A percentile compares a stretch with the other conserved stretches of the same genome.
Conservation (phyloP, 1,284 basidiomycete species). For the Porodaedalea pini region DNA sequence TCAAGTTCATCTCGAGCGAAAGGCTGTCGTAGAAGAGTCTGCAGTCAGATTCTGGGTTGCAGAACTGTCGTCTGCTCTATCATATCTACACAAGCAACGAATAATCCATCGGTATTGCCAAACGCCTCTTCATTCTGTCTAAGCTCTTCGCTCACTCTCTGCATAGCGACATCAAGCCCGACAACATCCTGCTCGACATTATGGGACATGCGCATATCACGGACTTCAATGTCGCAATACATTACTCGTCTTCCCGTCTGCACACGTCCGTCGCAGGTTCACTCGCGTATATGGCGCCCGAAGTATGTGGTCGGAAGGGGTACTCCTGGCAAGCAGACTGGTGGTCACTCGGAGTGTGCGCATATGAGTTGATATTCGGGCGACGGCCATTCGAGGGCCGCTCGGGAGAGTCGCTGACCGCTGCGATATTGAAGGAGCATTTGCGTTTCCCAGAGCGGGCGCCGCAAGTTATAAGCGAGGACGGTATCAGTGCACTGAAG, state of each 20-base stretch:
- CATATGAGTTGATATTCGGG: constrained; percentile 86
- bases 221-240: constrained; percentile 98
- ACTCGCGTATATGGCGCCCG: constrained; percentile 99
- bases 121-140: too few species aligned
- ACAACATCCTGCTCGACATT: constrained; percentile 93
- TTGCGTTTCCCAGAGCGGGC: constrained; percentile 61
- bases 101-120: constrained; percentile 97
- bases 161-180: constrained; percentile 90
- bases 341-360: constrained; percentile 92
- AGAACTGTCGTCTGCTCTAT: constrained; percentile 81
- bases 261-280: constrained; percentile 93
- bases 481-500: constrained; percentile 36
- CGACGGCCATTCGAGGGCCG: constrained; percentile 87
- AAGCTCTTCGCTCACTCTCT: constrained; percentile 36
- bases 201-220: constrained; percentile 94
- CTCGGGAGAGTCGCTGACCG: constrained; percentile 79
- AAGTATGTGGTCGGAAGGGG: constrained; percentile 73
- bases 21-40: constrained; percentile 73
- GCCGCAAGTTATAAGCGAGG: constrained; percentile 35
- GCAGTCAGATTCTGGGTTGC: constrained; percentile 88
- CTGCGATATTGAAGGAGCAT: constrained; percentile 71
- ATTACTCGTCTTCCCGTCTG: constrained; percentile 83
- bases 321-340: constrained; percentile 92
- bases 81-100: constrained; percentile 86
- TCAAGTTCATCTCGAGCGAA: constrained; percentile 85